Conservation (phyloP, 2,329 filamentous ascomycete species). For the Aspergillus sp. region DNA sequence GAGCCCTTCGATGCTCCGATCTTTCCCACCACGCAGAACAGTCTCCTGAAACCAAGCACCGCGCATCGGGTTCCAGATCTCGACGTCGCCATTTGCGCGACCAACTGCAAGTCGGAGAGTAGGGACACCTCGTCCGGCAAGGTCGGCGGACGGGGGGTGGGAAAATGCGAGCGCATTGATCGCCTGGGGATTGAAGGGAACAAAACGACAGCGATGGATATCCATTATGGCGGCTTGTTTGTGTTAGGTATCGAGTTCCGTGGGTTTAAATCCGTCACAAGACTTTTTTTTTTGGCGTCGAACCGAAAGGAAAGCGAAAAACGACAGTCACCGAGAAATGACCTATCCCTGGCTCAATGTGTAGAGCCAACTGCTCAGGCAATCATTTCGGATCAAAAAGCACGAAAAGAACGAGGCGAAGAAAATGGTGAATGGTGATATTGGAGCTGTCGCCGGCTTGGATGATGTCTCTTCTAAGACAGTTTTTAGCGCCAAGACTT, state of each 20-base stretch:
- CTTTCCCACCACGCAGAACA: slow-evolving; percentile 72
- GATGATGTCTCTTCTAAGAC: slow-evolving; percentile 6
- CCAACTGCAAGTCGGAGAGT: slow-evolving; percentile 76
- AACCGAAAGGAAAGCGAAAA: slow-evolving; percentile 5
- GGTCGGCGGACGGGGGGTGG: slow-evolving; percentile 51
- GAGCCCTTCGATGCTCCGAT: slow-evolving; percentile 80
- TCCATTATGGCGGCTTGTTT: slow-evolving; percentile 55
- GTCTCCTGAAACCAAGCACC: slow-evolving; percentile 86
- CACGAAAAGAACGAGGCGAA: neutral
- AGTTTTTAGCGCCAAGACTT: slow-evolving; percentile 17
- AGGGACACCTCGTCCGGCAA: slow-evolving; percentile 42
- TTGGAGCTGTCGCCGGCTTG: slow-evolving; percentile 11
- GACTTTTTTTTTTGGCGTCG: slow-evolving; percentile 8
- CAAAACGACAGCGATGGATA: slow-evolving; percentile 93
- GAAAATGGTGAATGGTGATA: slow-evolving; percentile 7
- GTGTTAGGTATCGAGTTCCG: slow-evolving; percentile 4
- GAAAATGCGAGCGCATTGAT: slow-evolving; percentile 96
- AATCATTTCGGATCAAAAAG: slow-evolving; percentile 12
- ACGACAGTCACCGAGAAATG: slow-evolving; percentile 9
- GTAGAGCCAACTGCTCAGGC: slow-evolving; percentile 12
- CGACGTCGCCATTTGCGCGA: slow-evolving; percentile 88
- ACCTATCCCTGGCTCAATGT: slow-evolving; percentile 11
- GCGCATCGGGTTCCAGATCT: slow-evolving; percentile 87
- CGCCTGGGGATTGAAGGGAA: slow-evolving; percentile 80
- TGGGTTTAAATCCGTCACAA: slow-evolving; percentile 6